Base-by-base conservation (phyloP, 2,329 filamentous ascomycete species). In the Cladosporium colombiae region DNA sequence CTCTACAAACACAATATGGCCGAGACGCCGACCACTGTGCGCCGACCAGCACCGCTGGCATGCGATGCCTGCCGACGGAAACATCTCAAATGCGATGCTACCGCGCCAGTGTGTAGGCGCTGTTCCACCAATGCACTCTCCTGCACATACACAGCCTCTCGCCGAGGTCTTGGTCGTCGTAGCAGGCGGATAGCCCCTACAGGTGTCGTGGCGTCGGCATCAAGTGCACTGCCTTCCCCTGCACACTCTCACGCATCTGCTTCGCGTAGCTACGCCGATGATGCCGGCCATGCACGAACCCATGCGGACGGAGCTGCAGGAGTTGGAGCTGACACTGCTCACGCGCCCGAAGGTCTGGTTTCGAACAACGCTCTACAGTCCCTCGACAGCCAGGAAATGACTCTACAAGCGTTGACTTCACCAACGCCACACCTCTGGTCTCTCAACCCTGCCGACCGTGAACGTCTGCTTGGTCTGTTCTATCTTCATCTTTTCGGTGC, bases 81-180 rank as follows among this genome's bases (percentile, higher is more conserved):
- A 73, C 91, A 93, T 76, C 83, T 93, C 58, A 93, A 92, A 75
- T 93, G 91, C 75, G 89, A 93, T 76, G 90, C 89, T 31, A 78
- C 81, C 44, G 88, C 79, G 35, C 90, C 91, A 14, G 69, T 78
- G 35, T 93, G 91, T 78, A 83, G 85, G 56, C 87, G 91, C 63
- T 93, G 91, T 77, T 79, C 79, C 25, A 78, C 81, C 60, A 83
- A 84, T 57, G 84, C 84, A 65, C 79, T 83, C 21, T 83, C 88
- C 57, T 94, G 91, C 76, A 79, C 88, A 73, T 93, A 92, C 75
- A 86, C 91, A 58, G 87, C 89, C 53, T 92, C 90, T 46, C 87
- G 90, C 52, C 86, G 91, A 67, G 91, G 91, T 33, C 91, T 91
- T 80, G 91, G 90, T 77, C 89, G 89, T 16, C 68, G 70, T 16